Conservation (phyloP, 2,329 filamentous ascomycete genomes). For the Paracamarosporium sp. region DNA sequence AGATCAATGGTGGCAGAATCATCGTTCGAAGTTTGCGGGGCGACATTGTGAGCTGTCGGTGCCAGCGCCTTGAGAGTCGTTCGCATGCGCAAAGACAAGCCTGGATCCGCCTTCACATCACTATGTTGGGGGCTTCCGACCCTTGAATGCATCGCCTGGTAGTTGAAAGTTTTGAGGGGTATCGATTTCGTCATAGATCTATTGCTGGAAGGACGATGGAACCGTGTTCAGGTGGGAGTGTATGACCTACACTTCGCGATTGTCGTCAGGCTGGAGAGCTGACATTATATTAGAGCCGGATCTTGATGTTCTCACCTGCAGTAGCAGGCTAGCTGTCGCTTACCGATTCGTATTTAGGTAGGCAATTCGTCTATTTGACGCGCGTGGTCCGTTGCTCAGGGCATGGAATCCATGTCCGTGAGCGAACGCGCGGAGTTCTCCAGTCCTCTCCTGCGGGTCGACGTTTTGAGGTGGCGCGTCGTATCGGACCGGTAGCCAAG, state of each 20-base stretch:
- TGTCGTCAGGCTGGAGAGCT: background rate
- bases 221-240: background rate
- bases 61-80: conserved; percentile 22
- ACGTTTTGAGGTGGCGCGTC: conserved; percentile 4
- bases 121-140: background rate
- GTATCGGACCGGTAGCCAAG: background rate
- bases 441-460: conserved; percentile 9
- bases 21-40: conserved; percentile 19
- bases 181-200: background rate
- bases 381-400: conserved; percentile 5
- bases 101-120: conserved; percentile 29
- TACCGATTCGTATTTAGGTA: conserved; percentile 8
- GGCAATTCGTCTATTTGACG: conserved; percentile 6
- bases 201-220: background rate
- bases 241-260: background rate
- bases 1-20: conserved; percentile 27
- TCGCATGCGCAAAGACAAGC: conserved; percentile 32
- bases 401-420: conserved; percentile 4
- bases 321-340: conserved; percentile 8
- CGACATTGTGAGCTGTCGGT: conserved; percentile 12
- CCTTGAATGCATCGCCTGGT: background rate
- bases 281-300: conserved; percentile 1
- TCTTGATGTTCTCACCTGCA: background rate
- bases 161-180: background rate
- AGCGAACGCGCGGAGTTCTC: conserved; percentile 1